Conservation (phyloP, 1,139 yeast genomes). For the Pichia inconspicua region DNA sequence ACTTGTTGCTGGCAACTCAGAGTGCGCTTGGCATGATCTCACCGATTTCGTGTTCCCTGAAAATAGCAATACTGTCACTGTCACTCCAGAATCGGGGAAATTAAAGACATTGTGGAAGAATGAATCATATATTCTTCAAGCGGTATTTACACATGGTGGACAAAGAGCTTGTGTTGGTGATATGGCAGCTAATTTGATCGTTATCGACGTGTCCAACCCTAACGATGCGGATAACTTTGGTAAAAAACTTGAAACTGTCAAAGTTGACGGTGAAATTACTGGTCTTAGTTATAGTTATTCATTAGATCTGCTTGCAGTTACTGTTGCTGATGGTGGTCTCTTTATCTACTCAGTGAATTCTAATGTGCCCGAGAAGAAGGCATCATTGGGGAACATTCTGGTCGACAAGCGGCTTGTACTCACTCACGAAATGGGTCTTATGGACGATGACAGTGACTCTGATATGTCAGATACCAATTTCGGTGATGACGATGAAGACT, state of each 20-base stretch:
- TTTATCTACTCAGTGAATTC: conserved; percentile 55
- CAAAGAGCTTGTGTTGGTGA: conserved; percentile 66
- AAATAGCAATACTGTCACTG: background rate
- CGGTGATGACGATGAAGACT: conserved; percentile 31
- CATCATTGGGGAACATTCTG: conserved; percentile 18
- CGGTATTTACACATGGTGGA: conserved; percentile 63
- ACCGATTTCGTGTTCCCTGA: conserved; percentile 8
- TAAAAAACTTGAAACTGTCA: conserved; percentile 19
- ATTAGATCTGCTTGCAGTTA: conserved; percentile 53
- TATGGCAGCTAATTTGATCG: conserved; percentile 56
- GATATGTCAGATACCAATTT: conserved; percentile 28
- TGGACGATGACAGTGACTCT: conserved; percentile 19
- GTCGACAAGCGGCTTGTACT: conserved; percentile 19
- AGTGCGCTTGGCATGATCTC: conserved; percentile 29
- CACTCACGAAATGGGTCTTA: conserved; percentile 13
- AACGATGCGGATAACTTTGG: conserved; percentile 27
- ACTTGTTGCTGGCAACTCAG: conserved; percentile 28
- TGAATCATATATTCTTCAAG: conserved; percentile 60
- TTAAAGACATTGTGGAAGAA: conserved; percentile 31
- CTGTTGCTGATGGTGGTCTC: conserved; percentile 62
- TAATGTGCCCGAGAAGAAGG: conserved; percentile 20
- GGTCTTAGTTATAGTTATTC: conserved; percentile 54
- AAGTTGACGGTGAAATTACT: conserved; percentile 47
- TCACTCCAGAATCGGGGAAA: conserved; percentile 8
- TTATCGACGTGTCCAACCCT: conserved; percentile 37